Evolutionary conservation across 139 green algal species (phyloP).

Genomic region (Zygnema cylindricum): DNA sequence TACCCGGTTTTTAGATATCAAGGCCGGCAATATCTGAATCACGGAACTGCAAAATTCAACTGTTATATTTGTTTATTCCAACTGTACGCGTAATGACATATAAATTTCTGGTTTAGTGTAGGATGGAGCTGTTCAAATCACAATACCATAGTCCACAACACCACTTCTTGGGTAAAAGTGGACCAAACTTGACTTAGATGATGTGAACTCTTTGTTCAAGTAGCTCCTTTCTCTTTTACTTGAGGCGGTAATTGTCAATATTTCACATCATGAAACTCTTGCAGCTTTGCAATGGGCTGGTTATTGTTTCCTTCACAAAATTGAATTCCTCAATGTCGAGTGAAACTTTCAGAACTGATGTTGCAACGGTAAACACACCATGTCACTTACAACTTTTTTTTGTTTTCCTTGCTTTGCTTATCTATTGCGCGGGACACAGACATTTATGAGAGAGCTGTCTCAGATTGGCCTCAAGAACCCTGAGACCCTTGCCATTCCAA

Average conservation of each 20-base stretch:
- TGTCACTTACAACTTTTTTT: neutral
- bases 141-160: too few species aligned
- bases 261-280: neutral
- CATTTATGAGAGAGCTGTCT: constrained; percentile 34
- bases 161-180: too few species aligned
- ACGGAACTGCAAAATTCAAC: too few species aligned
- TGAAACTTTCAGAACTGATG: neutral
- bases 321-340: neutral
- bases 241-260: neutral
- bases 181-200: too few species aligned
- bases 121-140: too few species aligned
- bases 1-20: too few species aligned
- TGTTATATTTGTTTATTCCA: too few species aligned
- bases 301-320: neutral
- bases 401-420: neutral
- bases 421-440: constrained; percentile 5
- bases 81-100: too few species aligned
- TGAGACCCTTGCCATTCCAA: constrained; percentile 36
- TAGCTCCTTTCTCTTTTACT: neutral
- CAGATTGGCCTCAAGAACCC: constrained; percentile 51
- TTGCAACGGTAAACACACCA: neutral
- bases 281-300: neutral
- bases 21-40: too few species aligned
- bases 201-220: too few species aligned
- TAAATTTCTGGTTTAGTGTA: too few species aligned